Evolutionary conservation across 2,329 filamentous ascomycete species (phyloP).

Genomic region (Ceratocystis diversiconidia): DNA sequence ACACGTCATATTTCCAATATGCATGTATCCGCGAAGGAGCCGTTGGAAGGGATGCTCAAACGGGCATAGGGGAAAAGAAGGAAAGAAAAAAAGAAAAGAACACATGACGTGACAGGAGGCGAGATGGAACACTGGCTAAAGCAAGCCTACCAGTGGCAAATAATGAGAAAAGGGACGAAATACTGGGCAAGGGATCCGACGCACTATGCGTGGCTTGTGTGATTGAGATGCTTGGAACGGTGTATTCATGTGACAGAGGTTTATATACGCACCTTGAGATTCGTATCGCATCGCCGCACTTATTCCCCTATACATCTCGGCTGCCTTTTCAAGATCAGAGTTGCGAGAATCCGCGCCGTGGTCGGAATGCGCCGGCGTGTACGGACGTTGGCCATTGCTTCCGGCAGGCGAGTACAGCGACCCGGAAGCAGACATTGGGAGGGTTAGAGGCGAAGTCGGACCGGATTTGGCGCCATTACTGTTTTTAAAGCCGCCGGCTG

Average conservation of each 20-base stretch:
- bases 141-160: background rate
- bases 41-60: background rate
- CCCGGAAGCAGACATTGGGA: background rate
- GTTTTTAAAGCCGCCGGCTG: background rate
- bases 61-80: background rate
- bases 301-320: conserved; percentile 14
- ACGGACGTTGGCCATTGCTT: background rate
- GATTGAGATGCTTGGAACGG: background rate
- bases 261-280: conserved; percentile 11
- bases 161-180: background rate
- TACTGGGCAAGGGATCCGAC: background rate
- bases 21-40: background rate
- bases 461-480: background rate
- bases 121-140: background rate
- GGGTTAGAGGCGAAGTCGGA: background rate
- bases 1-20: conserved; percentile 1
- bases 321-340: background rate
- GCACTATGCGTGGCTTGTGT: background rate
- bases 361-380: background rate
- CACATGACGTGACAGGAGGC: background rate
- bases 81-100: background rate
- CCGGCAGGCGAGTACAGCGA: background rate
- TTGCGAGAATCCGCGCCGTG: background rate
- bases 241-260: conserved; percentile 19
- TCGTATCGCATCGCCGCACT: conserved; percentile 15